Percentiles rank a stretch among this genome's conserved stretches.
Conservation (phyloP, 768 basidiomycete species). For the Tulasnella sp. region DNA sequence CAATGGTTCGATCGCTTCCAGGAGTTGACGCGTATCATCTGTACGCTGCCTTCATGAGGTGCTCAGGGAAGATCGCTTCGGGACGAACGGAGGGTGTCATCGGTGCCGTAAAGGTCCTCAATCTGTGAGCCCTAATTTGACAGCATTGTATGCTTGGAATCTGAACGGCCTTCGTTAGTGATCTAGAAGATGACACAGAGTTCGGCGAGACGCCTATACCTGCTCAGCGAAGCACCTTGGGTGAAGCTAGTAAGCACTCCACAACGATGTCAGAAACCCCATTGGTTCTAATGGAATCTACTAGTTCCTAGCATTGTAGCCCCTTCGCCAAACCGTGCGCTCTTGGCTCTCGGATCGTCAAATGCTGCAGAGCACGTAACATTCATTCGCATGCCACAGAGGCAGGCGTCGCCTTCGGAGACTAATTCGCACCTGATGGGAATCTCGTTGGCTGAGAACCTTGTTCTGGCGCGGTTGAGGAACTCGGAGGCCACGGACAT, state of each 20-base stretch:
- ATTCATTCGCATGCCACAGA: slow-evolving; percentile 1
- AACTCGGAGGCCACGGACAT: not conserved
- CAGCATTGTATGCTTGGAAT: not conserved
- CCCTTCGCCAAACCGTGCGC: not conserved
- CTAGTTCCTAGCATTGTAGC: not conserved
- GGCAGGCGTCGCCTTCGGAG: not conserved
- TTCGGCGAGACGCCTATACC: not conserved
- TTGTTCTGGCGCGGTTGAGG: not conserved
- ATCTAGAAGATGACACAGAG: not conserved
- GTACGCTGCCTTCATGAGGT: not conserved
- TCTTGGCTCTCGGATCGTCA: not conserved
- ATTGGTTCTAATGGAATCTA: not conserved
- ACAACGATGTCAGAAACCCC: not conserved
- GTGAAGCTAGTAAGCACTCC: not conserved
- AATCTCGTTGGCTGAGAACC: not conserved
- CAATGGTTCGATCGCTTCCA: not conserved
- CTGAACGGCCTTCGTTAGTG: not conserved
- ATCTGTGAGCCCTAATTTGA: not conserved
- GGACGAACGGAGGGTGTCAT: not conserved
- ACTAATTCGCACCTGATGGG: not conserved
- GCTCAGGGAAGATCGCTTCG: not conserved
- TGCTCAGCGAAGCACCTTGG: not conserved
- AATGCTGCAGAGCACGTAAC: not conserved
- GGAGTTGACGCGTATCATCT: not conserved
- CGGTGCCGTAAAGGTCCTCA: not conserved